Base-by-base conservation (phyloP, 2,329 filamentous ascomycete species). In the Colletotrichum sp. region DNA sequence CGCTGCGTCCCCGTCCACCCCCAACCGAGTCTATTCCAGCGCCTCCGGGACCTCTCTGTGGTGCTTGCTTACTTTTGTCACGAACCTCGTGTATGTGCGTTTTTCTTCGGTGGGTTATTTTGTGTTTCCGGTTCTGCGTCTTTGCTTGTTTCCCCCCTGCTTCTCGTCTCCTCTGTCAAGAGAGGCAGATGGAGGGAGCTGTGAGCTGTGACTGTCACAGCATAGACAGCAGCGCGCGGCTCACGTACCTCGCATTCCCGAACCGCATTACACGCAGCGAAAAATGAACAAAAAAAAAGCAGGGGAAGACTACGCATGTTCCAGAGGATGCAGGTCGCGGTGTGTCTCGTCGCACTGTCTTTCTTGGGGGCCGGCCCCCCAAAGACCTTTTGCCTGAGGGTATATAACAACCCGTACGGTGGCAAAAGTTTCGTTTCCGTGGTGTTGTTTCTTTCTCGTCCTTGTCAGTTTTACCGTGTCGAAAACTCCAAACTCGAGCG, bases 381-480 rank as follows among this genome's bases (percentile, higher is more conserved):
- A 52, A 52, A 48, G n/a, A n/a, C 39, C n/a, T 13, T n/a, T 34
- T 10, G 44, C 55, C 16, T 13, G 32, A 67, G 13, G 68, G 63
- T 75, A 75, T 75, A 75, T 75, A 75, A 73, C 69, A n/a, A 57
- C 15, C 39, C 63, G 39, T 44, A 22, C 13, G 63, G 73, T 73
- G 73, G 73, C 73, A 34, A 48, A 75, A 68, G 44, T 52, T 52
- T 52, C n/a, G 10, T 22, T 63, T 57, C 68, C 18, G 13, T 22
- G 18, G 5, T 12, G 32, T 13, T 30, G 10, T 52, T 63, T 22
- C 16, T 4, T 32, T 66, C 63, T 34, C 24, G n/a, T 28, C 36
- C 16, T 24, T 28, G 12, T 48, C 63, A 12, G 24, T 8, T 48
- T 2, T 36, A 16, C 24, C 59, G 30, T 63, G 26, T 36, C n/a